These are phyloP conservation scores for Cardamine chenopodiifolia DNA, from an alignment of 345 rosid species.

Conservation along the genomic window DNA sequence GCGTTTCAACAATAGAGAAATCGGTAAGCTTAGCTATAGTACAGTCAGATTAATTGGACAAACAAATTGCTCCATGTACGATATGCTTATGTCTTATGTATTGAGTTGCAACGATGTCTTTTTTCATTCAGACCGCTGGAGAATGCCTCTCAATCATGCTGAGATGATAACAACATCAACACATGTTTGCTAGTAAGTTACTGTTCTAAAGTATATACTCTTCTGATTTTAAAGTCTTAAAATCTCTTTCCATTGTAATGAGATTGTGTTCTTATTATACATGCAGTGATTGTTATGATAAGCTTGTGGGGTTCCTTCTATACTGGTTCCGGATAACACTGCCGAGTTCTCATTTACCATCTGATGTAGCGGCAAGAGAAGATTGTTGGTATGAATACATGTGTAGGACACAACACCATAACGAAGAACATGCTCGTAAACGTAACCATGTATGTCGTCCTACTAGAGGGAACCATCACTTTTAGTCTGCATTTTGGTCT, in stretches of 20 bases:
- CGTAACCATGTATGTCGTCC: conserved; percentile 92
- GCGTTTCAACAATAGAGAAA: conserved; percentile 66
- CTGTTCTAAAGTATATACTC: neutral
- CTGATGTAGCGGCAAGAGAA: conserved; percentile 59
- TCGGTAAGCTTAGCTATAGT: conserved; percentile 52
- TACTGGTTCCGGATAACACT: conserved; percentile 81
- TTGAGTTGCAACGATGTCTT: neutral
- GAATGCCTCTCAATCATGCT: conserved; percentile 81
- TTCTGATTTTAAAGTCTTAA: neutral
- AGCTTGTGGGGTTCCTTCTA: conserved; percentile 73
- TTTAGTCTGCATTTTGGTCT: conserved; percentile 7
- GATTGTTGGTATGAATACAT: conserved; percentile 93
- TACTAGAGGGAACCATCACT: conserved; percentile 53
- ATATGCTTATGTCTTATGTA: neutral
- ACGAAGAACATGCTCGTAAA: conserved; percentile 79
- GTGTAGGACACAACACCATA: conserved; percentile 90
- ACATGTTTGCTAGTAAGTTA: conserved; percentile 76
- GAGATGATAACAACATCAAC: conserved; percentile 69
- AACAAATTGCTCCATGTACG: neutral
- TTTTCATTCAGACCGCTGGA: conserved; percentile 60
- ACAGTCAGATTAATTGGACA: neutral
- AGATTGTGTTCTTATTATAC: neutral
- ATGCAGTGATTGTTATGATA: conserved; percentile 77
- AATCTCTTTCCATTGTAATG: neutral
- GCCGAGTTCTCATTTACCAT: conserved; percentile 57